Conservation (phyloP, 352 stramenopile genomes). For the Globisporangium camurandrum region DNA sequence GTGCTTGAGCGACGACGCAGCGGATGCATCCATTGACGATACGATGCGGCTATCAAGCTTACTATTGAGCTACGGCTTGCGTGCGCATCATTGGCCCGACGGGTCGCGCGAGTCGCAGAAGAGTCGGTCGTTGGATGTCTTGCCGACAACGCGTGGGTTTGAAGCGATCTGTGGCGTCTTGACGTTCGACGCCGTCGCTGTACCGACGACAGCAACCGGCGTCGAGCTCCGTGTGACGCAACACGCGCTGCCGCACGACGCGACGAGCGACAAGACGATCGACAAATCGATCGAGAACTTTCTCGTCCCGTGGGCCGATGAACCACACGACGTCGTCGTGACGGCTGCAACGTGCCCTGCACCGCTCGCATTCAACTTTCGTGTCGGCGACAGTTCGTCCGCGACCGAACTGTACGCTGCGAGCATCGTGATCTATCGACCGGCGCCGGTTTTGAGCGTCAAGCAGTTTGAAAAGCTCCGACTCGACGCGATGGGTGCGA, state of each 20-base stretch:
- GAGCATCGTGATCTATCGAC: constrained; percentile 77
- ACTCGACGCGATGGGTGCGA: constrained; percentile 31
- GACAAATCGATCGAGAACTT: constrained; percentile 73
- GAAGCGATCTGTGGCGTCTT: constrained; percentile 72
- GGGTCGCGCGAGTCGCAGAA: constrained; percentile 33
- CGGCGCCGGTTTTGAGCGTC: constrained; percentile 45
- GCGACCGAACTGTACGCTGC: constrained; percentile 68
- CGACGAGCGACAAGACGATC: constrained; percentile 26
- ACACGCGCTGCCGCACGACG: constrained; percentile 43
- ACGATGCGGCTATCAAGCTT: constrained; percentile 57
- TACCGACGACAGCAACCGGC: constrained; percentile 11
- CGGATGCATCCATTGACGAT: constrained; percentile 69
- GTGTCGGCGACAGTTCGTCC: constrained; percentile 68
- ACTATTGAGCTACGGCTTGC: constrained; percentile 73
- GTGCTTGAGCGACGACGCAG: constrained; percentile 38
- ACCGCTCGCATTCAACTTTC: constrained; percentile 66
- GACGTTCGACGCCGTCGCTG: constrained; percentile 60
- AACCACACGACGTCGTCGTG: constrained; percentile 36
- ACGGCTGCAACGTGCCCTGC: constrained; percentile 34
- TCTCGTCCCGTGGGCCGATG: constrained; percentile 49
- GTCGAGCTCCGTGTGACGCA: constrained; percentile 43
- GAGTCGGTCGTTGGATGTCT: constrained; percentile 62
- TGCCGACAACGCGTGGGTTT: constrained; percentile 55
- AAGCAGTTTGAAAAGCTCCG: constrained; percentile 51
- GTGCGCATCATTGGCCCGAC: constrained; percentile 72